A percentile compares a stretch with the other conserved stretches of the same genome.
Evolutionary conservation across 148 eudicot genomes (phyloP).

Genomic region (Diospyros kaki): DNA sequence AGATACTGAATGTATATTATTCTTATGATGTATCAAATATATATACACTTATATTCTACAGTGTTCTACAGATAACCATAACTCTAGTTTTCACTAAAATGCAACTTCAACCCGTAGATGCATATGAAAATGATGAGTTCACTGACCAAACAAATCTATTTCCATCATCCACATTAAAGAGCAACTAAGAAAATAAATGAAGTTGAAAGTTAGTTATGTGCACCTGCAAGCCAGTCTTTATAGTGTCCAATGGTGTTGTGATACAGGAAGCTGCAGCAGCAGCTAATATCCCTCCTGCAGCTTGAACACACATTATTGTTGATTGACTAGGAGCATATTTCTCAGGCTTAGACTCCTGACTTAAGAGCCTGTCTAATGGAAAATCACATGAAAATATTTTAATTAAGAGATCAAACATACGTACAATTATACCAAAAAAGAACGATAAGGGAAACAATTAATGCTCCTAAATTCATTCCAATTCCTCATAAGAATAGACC

Average conservation of each 20-base stretch:
- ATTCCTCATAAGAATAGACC: too few species aligned
- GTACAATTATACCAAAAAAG: too few species aligned
- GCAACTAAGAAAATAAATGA: neutral
- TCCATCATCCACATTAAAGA: neutral
- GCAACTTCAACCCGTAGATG: neutral
- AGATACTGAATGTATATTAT: too few species aligned
- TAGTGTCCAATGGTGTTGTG: conserved; percentile 94
- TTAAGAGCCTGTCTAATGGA: conserved; percentile 48
- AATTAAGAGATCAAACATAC: neutral
- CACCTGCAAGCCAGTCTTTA: conserved; percentile 93
- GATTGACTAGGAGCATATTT: conserved; percentile 49
- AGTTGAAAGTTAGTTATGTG: neutral
- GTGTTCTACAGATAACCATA: neutral
- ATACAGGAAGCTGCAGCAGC: conserved; percentile 91
- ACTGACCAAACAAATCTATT: neutral
- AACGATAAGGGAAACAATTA: too few species aligned
- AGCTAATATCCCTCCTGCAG: conserved; percentile 88
- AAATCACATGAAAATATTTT: neutral
- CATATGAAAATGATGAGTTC: neutral
- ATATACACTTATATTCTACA: too few species aligned
- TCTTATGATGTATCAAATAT: too few species aligned
- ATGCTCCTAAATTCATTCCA: too few species aligned
- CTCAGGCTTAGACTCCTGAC: conserved; percentile 44
- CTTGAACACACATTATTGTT: conserved; percentile 70
- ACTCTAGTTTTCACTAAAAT: neutral